Base-by-base conservation (phyloP, 345 rosid genomes). In the Brassica carinata region DNA sequence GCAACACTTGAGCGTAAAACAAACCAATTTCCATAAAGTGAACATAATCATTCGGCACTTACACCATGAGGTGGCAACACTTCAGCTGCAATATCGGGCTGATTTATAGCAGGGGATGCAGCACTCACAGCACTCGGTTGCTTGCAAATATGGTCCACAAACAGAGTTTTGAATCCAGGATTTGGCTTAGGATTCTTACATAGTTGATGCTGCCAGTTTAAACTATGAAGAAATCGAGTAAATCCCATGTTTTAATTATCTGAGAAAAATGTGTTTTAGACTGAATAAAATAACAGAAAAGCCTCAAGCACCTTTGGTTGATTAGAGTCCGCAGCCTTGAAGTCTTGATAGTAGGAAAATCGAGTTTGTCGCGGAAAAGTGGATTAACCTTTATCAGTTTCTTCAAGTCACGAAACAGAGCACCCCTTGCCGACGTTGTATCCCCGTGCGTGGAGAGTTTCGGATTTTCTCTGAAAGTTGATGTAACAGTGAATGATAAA, bases 131-230 rank as follows among this genome's bases (percentile, higher is more conserved):
- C 92, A 84, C 85, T 89, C 14, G 89, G 88, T 74, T 83, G 90
- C 57, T 91, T 90, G 73, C 97, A 92, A 71, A 80, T 87, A 55
- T 89, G 96, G 82, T 93, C 96, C 7, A 91, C 88, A 85, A 93
- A 93, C 67, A 89, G 87, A 66, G 96, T 88, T 84, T 89, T 89
- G 71, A 86, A 82, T 81, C 88, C 98, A 53, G 96, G 98, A 83
- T 85, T 88, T 66, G 88, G 64, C 91, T 90, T 91, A 18, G 94
- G 91, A 75, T 87, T 91, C 86, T 90, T 90, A 84, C 96, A 91
- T 78, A 87, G 90, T 77, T 88, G 90, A 81, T 91, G 96, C 87
- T 93, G 98, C 96, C 96, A 91, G 84, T 93, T 91, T 76, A 93
- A 88, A 83, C 98, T 91, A 88, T 85, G 78, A 36, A 64, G 26